A percentile compares a stretch with the other conserved stretches of the same genome.
These are phyloP conservation scores for Onygena corvina DNA, from an alignment of 2,329 filamentous ascomycete genomes.

Conservation along the genomic window DNA sequence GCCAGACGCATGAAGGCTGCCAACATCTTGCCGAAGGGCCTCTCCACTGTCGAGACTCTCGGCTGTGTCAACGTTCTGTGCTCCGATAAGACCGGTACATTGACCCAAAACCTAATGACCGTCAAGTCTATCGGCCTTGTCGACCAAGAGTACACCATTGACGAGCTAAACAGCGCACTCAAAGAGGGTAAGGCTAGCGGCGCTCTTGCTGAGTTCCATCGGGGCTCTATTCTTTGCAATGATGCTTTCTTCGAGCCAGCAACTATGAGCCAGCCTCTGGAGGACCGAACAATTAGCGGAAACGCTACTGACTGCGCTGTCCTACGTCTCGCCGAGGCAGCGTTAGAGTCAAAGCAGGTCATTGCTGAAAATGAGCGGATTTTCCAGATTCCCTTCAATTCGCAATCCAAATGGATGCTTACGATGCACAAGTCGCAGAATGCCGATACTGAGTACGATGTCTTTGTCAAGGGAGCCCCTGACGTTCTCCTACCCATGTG, in stretches of 20 bases:
- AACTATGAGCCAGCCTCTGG: slow-evolving; percentile 47
- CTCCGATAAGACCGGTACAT: slow-evolving; percentile 59
- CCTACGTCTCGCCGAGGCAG: slow-evolving; percentile 55
- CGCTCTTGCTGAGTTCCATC: slow-evolving; percentile 34
- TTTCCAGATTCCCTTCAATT: slow-evolving; percentile 64
- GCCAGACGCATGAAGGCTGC: slow-evolving; percentile 66
- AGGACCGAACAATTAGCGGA: slow-evolving; percentile 54
- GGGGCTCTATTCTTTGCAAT: slow-evolving; percentile 60
- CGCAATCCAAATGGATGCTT: slow-evolving; percentile 75
- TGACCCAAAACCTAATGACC: slow-evolving; percentile 45
- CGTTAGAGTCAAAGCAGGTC: slow-evolving; percentile 49
- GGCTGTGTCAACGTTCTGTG: slow-evolving; percentile 62
- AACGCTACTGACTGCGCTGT: slow-evolving; percentile 68
- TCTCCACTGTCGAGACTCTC: slow-evolving; percentile 66
- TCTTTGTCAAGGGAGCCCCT: slow-evolving; percentile 63
- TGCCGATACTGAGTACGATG: slow-evolving; percentile 22
- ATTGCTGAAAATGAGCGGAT: slow-evolving; percentile 52
- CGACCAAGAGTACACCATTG: slow-evolving; percentile 13
- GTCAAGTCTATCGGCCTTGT: slow-evolving; percentile 50
- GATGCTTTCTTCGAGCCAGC: slow-evolving; percentile 61
- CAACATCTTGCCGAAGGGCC: slow-evolving; percentile 65
- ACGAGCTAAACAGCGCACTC: neutral
- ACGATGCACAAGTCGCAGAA: slow-evolving; percentile 41
- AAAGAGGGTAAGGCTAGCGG: slow-evolving; percentile 52
- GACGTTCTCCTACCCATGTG: slow-evolving; percentile 59